A percentile compares a stretch with the other conserved stretches of the same genome.
phyloP scores from a whole-genome alignment of 2,329 filamentous ascomycete species.

The Penicillium sp. region DNA sequence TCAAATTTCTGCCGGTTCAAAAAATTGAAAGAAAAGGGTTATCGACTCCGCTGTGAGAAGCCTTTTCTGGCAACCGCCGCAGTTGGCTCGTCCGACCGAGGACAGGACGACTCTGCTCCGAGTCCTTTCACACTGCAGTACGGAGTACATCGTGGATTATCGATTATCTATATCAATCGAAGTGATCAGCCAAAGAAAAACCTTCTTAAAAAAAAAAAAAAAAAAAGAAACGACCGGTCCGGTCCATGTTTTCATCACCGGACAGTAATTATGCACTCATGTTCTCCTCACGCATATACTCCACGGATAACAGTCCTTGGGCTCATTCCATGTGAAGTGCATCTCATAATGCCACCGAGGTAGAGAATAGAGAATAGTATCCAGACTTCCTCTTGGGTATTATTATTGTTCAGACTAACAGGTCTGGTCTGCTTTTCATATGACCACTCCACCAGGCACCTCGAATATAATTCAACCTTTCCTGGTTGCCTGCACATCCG shows the following conservation, averaged over 20 bases:
- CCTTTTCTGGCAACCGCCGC: neutral
- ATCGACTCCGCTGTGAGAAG: no score
- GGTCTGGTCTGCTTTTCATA: no score
- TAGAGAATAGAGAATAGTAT: neutral
- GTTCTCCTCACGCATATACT: neutral
- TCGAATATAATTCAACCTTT: neutral
- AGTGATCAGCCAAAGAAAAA: neutral
- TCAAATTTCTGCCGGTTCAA: no score
- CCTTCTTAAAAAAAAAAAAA: no score
- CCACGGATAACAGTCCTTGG: neutral
- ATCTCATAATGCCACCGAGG: neutral
- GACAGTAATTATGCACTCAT: neutral
- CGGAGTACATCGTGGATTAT: no score
- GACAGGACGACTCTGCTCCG: conserved; percentile 11
- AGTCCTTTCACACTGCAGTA: neutral
- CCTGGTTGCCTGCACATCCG: neutral
- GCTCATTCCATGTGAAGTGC: neutral
- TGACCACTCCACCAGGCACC: neutral
- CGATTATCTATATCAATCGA: neutral
- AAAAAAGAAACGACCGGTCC: no score
- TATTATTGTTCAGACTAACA: neutral
- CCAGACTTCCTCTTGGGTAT: neutral
- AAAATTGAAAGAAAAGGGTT: no score
- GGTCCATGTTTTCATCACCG: neutral
- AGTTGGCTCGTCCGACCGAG: conserved; percentile 1